phyloP scores from a whole-genome alignment of 2,329 filamentous ascomycete species.

The Diaporthe humulicola region DNA sequence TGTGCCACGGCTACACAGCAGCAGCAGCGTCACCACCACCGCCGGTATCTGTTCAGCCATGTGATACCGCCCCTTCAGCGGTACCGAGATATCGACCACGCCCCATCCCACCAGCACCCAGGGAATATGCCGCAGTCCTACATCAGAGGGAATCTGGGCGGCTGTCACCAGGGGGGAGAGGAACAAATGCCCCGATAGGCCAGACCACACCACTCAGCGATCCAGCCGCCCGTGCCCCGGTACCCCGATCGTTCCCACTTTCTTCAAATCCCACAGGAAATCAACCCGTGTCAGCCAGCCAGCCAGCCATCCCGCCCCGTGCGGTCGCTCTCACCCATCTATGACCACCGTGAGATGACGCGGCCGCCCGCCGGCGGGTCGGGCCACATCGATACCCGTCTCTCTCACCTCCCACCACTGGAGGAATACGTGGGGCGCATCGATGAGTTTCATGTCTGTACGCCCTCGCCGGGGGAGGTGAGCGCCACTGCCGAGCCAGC shows the following conservation, averaged over 20 bases:
- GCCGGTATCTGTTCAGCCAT: neutral
- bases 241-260: neutral
- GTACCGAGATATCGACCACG: neutral
- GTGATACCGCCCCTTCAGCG: neutral
- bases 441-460: constrained; percentile 12
- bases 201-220: neutral
- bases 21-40: neutral
- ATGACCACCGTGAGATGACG: constrained; percentile 9
- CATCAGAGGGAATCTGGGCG: neutral
- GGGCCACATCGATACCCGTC: constrained; percentile 17
- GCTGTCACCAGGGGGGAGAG: neutral
- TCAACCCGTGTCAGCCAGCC: neutral
- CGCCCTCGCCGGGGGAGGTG: neutral
- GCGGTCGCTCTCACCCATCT: neutral
- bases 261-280: neutral
- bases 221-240: neutral
- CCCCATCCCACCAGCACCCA: neutral
- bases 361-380: constrained; percentile 29
- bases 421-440: neutral
- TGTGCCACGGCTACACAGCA: constrained; percentile 23
- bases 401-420: neutral
- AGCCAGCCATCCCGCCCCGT: no score
- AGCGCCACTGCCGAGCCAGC: neutral
- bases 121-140: neutral
- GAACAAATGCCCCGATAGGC: neutral